Conservation (phyloP, 164 flowering plant species). For the Nymphaea colorata region DNA sequence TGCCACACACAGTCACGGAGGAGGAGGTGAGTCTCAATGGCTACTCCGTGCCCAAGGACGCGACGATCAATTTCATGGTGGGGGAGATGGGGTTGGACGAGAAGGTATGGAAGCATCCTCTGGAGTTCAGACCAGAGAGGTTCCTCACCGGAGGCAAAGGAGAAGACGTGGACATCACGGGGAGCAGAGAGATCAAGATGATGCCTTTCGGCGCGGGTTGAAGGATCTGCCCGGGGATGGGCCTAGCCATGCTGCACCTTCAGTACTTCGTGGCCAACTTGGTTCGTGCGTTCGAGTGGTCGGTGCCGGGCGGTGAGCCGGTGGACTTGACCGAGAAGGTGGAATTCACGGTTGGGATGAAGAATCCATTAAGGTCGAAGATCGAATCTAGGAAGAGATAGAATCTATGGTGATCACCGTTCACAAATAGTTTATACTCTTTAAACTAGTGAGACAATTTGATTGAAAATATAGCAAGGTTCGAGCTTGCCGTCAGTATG, state of each 20-base stretch:
- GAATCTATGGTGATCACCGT: no score
- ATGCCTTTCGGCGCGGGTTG: constrained; percentile 85
- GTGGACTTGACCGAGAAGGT: constrained; percentile 82
- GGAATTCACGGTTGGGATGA: constrained; percentile 89
- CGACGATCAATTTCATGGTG: constrained; percentile 63
- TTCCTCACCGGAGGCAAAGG: constrained; percentile 49
- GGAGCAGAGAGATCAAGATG: constrained; percentile 58
- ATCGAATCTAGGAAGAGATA: constrained; percentile 38
- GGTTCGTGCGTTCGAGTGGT: constrained; percentile 77
- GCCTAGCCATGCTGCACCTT: constrained; percentile 56
- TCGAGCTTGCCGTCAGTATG: no score
- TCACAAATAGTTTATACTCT: no score
- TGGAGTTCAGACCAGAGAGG: constrained; percentile 73
- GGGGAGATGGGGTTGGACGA: constrained; percentile 77
- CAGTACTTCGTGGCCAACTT: constrained; percentile 53
- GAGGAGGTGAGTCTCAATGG: constrained; percentile 61
- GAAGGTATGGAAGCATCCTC: constrained; percentile 54
- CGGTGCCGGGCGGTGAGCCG: constrained; percentile 32
- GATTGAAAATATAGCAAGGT: no score
- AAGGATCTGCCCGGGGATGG: constrained; percentile 76
- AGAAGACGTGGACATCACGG: constrained; percentile 59
- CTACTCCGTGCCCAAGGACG: constrained; percentile 51
- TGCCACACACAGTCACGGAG: constrained; percentile 54
- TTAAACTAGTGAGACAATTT: no score
- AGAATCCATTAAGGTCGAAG: constrained; percentile 63